Conservation (phyloP, 305 asterid genomes). For the Fraxinus ornus region DNA sequence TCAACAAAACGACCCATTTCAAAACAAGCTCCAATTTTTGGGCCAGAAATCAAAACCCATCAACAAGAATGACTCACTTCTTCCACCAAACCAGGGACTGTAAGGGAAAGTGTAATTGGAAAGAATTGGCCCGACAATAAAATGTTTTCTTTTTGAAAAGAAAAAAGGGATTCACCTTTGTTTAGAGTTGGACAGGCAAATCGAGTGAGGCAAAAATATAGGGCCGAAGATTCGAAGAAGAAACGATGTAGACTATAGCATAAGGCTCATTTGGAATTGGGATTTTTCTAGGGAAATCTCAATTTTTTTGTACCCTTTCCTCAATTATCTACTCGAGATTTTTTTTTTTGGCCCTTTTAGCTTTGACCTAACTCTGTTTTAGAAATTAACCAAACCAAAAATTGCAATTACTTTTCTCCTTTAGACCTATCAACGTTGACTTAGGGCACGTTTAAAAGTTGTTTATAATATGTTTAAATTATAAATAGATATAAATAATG, state of each 20-base stretch:
- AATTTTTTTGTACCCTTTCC: not conserved
- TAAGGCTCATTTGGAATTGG: not conserved
- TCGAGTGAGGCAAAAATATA: not conserved
- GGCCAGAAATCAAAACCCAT: constrained; percentile 15
- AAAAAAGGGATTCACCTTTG: not conserved
- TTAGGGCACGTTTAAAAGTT: too few relatives aligned
- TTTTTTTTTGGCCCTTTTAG: not conserved
- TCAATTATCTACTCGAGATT: not conserved
- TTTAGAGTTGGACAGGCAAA: not conserved
- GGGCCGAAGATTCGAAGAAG: not conserved
- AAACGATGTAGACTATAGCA: not conserved
- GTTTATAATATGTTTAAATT: too few relatives aligned
- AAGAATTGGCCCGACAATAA: not conserved
- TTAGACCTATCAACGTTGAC: not conserved
- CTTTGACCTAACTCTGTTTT: not conserved
- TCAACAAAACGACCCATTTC: not conserved
- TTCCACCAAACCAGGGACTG: constrained; percentile 1
- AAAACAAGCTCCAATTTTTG: not conserved
- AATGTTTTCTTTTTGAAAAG: not conserved
- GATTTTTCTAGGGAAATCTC: not conserved
- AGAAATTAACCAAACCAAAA: not conserved
- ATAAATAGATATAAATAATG: too few relatives aligned
- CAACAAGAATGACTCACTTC: constrained; percentile 3
- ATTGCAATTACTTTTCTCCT: not conserved
- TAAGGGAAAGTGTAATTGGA: constrained; percentile 5